These are phyloP conservation scores for Leccinum uliginosum DNA, from an alignment of 768 basidiomycete species.

Conservation along the genomic window DNA sequence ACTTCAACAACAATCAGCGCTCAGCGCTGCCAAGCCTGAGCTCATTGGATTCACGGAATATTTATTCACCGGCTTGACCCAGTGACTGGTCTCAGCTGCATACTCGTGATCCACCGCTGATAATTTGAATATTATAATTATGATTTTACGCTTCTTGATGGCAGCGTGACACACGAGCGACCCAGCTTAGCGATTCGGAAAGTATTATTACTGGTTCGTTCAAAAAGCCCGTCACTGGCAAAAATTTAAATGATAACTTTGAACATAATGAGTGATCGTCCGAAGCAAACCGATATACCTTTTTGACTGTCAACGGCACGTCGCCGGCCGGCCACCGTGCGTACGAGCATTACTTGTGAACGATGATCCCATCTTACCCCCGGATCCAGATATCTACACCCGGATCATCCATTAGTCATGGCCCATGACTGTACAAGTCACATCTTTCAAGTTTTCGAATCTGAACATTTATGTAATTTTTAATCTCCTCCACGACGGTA, in stretches of 20 bases:
- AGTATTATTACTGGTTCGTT: background rate
- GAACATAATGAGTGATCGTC: background rate
- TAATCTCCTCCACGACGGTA: background rate
- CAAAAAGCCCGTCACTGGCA: background rate
- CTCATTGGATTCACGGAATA: background rate
- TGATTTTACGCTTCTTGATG: background rate
- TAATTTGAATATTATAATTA: too few species aligned
- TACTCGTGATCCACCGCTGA: background rate
- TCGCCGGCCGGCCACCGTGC: background rate
- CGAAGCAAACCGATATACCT: too few species aligned
- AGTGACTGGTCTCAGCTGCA: background rate
- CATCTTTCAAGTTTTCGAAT: background rate
- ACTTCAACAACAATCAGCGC: background rate
- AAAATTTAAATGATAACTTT: background rate
- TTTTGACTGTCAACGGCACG: too few species aligned
- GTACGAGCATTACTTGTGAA: background rate
- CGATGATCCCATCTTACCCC: background rate
- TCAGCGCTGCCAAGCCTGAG: background rate
- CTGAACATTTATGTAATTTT: background rate
- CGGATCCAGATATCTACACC: background rate
- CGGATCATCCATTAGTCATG: background rate
- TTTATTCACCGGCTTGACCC: background rate
- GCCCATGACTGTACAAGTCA: background rate
- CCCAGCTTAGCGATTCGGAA: background rate
- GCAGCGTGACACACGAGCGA: background rate